Conservation (phyloP, 495 filamentous ascomycete genomes). For the Hypoxylon fuscum region DNA sequence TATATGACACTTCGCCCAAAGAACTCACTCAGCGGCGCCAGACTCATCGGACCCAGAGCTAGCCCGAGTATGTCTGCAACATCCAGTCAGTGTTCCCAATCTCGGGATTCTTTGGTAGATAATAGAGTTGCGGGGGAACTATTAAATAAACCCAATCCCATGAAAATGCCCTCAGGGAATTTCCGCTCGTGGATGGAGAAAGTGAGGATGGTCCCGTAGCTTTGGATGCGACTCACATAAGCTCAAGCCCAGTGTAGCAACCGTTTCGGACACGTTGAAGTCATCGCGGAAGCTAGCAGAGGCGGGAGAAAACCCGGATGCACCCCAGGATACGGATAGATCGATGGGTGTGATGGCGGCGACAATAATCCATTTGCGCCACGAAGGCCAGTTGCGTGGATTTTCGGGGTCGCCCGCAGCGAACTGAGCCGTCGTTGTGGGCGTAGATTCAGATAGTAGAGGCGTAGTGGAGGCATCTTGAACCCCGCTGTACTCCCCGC, state of each 20-base stretch:
- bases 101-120: too few species aligned
- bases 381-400: constrained; percentile 64
- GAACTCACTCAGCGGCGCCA: constrained; percentile 1
- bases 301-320: background rate
- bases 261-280: background rate
- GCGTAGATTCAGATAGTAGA: background rate
- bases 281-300: background rate
- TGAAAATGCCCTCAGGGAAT: too few species aligned
- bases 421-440: background rate
- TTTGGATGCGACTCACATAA: background rate
- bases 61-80: background rate
- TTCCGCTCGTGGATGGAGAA: background rate
- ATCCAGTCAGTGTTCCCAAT: background rate
- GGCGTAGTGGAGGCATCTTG: background rate
- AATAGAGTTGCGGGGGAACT: too few species aligned
- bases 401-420: constrained; percentile 59
- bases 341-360: background rate
- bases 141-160: too few species aligned
- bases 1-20: background rate
- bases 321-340: background rate
- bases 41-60: background rate
- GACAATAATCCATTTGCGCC: constrained; percentile 62
- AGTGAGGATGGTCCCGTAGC: background rate
- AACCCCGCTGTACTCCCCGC: background rate
- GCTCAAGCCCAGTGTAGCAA: background rate